Evolutionary conservation across 495 filamentous ascomycete species (phyloP).

Genomic region (Xylaria telfairii): DNA sequence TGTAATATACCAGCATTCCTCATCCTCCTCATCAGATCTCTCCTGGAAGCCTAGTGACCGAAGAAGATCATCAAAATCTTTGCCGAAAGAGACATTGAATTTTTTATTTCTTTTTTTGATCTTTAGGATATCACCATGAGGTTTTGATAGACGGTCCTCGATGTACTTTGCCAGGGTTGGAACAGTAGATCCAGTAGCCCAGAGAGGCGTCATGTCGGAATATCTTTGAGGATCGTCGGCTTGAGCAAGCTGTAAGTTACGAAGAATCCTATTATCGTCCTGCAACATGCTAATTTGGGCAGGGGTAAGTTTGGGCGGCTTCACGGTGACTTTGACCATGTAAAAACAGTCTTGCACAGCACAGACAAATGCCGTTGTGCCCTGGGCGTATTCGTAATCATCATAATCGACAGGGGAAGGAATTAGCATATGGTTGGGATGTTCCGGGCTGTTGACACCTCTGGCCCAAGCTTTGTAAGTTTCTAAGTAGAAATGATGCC

Average conservation of each 20-base stretch:
- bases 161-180: slow-evolving; percentile 20
- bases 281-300: slow-evolving; percentile 57
- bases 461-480: slow-evolving; percentile 15
- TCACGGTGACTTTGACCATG: slow-evolving; percentile 60
- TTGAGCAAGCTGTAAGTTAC: slow-evolving; percentile 60
- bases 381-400: background rate
- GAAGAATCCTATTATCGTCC: slow-evolving; percentile 59
- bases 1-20: slow-evolving; percentile 37
- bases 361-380: slow-evolving; percentile 60
- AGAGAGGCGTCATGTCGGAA: slow-evolving; percentile 55
- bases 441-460: slow-evolving; percentile 15
- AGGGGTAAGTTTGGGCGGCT: slow-evolving; percentile 46
- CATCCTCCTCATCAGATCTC: slow-evolving; percentile 31
- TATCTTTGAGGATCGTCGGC: slow-evolving; percentile 64
- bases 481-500: slow-evolving; percentile 35
- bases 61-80: slow-evolving; percentile 66
- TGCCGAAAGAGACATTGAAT: slow-evolving; percentile 72
- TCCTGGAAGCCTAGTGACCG: slow-evolving; percentile 66
- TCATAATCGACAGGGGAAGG: background rate
- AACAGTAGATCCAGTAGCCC: slow-evolving; percentile 50
- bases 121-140: slow-evolving; percentile 43
- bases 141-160: slow-evolving; percentile 21
- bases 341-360: slow-evolving; percentile 61
- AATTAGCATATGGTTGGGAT: slow-evolving; percentile 39
- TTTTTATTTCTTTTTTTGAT: slow-evolving; percentile 75